phyloP scores from a whole-genome alignment of 305 asterid genomes.

The Solanum aculeatissimum region DNA sequence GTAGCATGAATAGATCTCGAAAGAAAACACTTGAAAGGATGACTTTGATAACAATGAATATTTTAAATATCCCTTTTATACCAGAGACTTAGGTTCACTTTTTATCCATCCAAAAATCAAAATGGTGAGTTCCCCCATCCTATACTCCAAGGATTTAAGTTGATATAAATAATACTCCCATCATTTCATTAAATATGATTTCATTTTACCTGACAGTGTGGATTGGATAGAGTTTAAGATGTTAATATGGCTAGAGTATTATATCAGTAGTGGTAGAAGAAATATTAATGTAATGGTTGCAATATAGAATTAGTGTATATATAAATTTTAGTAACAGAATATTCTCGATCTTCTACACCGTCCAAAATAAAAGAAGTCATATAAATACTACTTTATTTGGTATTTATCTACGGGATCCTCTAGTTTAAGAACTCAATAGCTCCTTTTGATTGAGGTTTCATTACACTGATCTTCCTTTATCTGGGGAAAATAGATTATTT shows the following conservation, averaged over 20 bases:
- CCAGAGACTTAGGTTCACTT: not conserved
- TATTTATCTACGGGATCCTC: not conserved
- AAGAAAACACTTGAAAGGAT: slow-evolving; percentile 9
- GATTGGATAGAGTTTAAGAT: not conserved
- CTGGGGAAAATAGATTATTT: not conserved
- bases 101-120: not conserved
- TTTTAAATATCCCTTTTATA: not conserved
- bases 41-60: not conserved
- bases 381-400: not conserved
- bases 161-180: not conserved
- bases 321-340: not conserved
- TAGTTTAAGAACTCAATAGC: not conserved
- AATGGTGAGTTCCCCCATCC: not conserved
- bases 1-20: not conserved
- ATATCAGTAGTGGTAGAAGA: not conserved
- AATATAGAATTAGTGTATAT: not conserved
- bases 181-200: not conserved
- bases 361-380: not conserved
- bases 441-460: not conserved
- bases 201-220: not conserved
- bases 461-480: not conserved
- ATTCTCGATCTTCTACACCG: not conserved
- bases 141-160: not conserved
- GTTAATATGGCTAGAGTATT: not conserved
- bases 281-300: not conserved